These are phyloP conservation scores for Trichoderma breve DNA, from an alignment of 2,329 filamentous ascomycete genomes.

Conservation along the genomic window DNA sequence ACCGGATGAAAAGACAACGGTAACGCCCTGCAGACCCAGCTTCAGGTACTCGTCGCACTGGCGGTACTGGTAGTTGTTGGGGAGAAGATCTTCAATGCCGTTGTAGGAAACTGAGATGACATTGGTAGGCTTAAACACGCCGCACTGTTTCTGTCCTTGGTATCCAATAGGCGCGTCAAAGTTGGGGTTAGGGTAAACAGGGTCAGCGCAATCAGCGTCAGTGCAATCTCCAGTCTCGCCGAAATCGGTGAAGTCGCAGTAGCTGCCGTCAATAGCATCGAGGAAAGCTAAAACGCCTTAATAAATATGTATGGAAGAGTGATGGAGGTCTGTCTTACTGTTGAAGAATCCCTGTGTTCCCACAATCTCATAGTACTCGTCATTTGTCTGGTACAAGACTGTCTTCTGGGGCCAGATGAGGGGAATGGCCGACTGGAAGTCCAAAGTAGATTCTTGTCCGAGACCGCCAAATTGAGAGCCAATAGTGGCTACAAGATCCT, in stretches of 20 bases:
- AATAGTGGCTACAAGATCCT: background rate
- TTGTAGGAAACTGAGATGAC: constrained; percentile 54
- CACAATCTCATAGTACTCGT: constrained; percentile 1
- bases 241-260: constrained; percentile 35
- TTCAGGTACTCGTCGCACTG: constrained; percentile 58
- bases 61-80: constrained; percentile 46
- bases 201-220: constrained; percentile 3
- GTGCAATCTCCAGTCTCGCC: constrained; percentile 33
- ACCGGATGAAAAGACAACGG: constrained; percentile 49
- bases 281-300: constrained; percentile 31
- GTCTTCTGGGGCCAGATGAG: constrained; percentile 6
- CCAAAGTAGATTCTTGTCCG: background rate
- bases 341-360: background rate
- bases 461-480: background rate
- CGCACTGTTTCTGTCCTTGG: constrained; percentile 44
- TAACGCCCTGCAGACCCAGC: constrained; percentile 50
- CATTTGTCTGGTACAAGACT: background rate
- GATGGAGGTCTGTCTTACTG: background rate
- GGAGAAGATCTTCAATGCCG: constrained; percentile 49
- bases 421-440: background rate
- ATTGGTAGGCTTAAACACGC: constrained; percentile 44
- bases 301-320: no score
- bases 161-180: constrained; percentile 35
- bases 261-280: constrained; percentile 43
- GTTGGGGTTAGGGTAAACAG: constrained; percentile 28